phyloP scores from a whole-genome alignment of 108 stramenopile genomes.

The Stephanodiscus minutulus region DNA sequence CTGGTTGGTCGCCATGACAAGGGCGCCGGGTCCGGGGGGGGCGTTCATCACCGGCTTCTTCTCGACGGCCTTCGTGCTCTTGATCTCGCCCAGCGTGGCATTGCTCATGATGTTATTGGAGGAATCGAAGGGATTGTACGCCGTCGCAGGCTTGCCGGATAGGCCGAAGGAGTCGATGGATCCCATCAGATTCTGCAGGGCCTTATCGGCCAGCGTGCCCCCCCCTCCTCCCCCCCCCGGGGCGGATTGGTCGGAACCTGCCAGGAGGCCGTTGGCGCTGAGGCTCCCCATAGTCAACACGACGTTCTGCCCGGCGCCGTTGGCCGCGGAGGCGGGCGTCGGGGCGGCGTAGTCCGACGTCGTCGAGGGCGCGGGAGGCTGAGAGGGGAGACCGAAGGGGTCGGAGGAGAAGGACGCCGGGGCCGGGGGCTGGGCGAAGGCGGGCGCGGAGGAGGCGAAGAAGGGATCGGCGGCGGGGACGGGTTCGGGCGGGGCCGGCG shows the following conservation, averaged over 20 bases:
- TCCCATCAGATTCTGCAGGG: conserved; percentile 43
- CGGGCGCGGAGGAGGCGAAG: background rate
- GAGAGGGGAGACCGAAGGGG: conserved; percentile 1
- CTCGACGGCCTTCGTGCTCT: conserved; percentile 22
- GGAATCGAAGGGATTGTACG: conserved; percentile 40
- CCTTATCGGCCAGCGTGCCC: conserved; percentile 42
- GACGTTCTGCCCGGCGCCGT: conserved; percentile 14
- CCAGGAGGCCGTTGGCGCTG: conserved; percentile 47
- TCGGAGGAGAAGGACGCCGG: conserved; percentile 10
- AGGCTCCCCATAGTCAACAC: conserved; percentile 43
- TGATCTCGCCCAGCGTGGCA: conserved; percentile 47
- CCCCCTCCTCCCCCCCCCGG: conserved; percentile 19
- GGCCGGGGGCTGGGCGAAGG: conserved; percentile 25
- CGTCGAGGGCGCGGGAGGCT: conserved; percentile 9
- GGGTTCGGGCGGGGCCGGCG: conserved; percentile 3
- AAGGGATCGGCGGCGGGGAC: conserved; percentile 5
- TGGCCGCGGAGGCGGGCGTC: background rate
- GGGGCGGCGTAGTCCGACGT: conserved; percentile 20
- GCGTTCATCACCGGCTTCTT: conserved; percentile 59
- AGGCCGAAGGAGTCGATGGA: conserved; percentile 41
- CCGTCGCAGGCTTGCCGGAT: conserved; percentile 20
- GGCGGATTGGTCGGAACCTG: background rate
- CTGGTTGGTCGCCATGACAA: conserved; percentile 68
- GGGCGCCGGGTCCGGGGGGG: conserved; percentile 54
- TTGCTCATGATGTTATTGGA: conserved; percentile 68